These are phyloP conservation scores for Fagopyrum esculentum DNA, from an alignment of 148 eudicot species.

Conservation along the genomic window DNA sequence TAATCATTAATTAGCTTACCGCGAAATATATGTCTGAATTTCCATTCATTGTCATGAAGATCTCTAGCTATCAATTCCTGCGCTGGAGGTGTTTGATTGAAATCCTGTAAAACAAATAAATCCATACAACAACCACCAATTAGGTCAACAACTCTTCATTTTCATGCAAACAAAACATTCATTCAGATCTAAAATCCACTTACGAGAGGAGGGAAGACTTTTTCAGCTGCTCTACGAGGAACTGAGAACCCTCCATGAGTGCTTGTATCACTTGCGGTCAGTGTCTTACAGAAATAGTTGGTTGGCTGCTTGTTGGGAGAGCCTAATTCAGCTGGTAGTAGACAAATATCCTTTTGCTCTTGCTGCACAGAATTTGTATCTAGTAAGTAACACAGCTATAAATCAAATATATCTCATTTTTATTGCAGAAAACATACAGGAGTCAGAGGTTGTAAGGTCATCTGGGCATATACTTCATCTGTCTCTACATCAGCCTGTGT, in stretches of 20 bases:
- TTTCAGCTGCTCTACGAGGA: constrained; percentile 73
- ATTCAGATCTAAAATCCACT: constrained; percentile 18
- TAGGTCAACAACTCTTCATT: background rate
- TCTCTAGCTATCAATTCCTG: constrained; percentile 67
- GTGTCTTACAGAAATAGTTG: constrained; percentile 61
- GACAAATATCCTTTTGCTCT: constrained; percentile 63
- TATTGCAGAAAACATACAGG: constrained; percentile 26
- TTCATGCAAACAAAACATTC: background rate
- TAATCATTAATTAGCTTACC: constrained; percentile 29
- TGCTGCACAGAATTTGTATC: constrained; percentile 23
- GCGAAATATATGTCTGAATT: constrained; percentile 68
- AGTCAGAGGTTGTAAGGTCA: constrained; percentile 67
- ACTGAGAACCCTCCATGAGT: constrained; percentile 77
- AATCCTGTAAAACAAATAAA: constrained; percentile 34
- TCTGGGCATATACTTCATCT: constrained; percentile 47
- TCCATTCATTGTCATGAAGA: constrained; percentile 81
- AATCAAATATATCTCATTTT: background rate
- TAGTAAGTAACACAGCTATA: background rate
- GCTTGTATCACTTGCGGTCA: constrained; percentile 74
- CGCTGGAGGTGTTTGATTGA: constrained; percentile 56
- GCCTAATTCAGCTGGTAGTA: constrained; percentile 58
- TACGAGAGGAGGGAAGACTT: constrained; percentile 71
- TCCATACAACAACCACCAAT: background rate
- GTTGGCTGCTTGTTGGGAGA: constrained; percentile 59
- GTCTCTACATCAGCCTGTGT: constrained; percentile 47